Base-by-base conservation (phyloP, 179 eudicot genomes). In the Camellia oleifera region DNA sequence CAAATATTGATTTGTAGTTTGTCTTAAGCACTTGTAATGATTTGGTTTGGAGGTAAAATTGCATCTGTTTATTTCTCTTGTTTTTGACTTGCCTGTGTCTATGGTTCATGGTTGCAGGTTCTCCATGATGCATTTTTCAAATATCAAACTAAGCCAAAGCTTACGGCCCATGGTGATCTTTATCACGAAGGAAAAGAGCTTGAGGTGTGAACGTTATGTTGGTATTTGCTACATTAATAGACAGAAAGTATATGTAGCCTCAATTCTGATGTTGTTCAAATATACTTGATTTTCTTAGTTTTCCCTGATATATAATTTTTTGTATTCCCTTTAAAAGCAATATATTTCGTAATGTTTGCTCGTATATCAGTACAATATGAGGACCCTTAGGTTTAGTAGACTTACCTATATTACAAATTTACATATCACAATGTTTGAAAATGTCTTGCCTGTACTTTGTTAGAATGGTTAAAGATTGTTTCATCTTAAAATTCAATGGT, bases 61-160 rank as follows among this genome's bases (percentile, higher is more conserved):
- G 56, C 14, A 32, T 74, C 8, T 32, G 4, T 40, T 32, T 77
- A 2, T 52, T 5, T 15, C 18, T 54, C 11, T 69, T 68, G 44
- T 46, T 64, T 65, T 72, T 60, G 26, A 23, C 50, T 10, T 62
- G 48, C 42, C 4, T 20, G 5, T 50, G 46, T 50, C 69, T 44
- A 71, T 75, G 13, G 7, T 45, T 77, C 23, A 62, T 80, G 79
- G 81, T 75, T 81, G 42, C 83, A 95, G 99, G 98, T 95, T 77
- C 93, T 95, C 74, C 98, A 97, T 86, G 99, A 97, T 83, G 99
- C 99, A 18, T 97, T 97, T 81, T 97, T 97, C 82, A 97, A 97
- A 82, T 95, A 91, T 79, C 99, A 94, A 85, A 97, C 99, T 11
- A 97, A 97, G 87, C 99, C 99, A 23, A 97, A 95, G 85, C 86